These are phyloP conservation scores for Haematococcus sp. DNA, from an alignment of 139 green algal species.

Conservation along the genomic window DNA sequence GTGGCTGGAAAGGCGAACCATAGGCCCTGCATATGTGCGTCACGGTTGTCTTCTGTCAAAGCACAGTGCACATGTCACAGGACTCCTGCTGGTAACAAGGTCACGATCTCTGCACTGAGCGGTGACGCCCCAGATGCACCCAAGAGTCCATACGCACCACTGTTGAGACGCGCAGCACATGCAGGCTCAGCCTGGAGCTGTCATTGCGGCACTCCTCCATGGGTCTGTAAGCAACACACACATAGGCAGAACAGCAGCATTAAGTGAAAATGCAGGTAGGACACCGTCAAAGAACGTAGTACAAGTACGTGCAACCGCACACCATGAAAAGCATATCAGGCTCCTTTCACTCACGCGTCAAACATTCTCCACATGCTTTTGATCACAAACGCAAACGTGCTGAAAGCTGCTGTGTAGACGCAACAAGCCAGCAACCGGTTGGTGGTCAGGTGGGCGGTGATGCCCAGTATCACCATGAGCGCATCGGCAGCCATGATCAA, in stretches of 20 bases:
- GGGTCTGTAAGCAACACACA: constrained; percentile 11
- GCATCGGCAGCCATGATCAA: constrained; percentile 14
- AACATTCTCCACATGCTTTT: constrained; percentile 37
- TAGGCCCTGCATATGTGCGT: constrained; percentile 27
- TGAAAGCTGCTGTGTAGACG: not conserved
- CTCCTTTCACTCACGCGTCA: constrained; percentile 19
- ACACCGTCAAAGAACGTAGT: no score
- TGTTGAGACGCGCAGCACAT: constrained; percentile 18
- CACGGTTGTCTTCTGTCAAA: not conserved
- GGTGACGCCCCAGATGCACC: no score
- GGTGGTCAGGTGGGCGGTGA: constrained; percentile 14
- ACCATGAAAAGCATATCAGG: no score
- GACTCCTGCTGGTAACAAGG: no score
- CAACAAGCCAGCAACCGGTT: constrained; percentile 14
- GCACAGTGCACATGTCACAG: not conserved
- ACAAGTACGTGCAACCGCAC: no score
- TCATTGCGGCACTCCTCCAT: constrained; percentile 20
- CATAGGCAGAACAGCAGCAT: not conserved
- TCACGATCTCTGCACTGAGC: no score
- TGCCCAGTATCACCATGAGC: constrained; percentile 27
- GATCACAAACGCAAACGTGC: constrained; percentile 1
- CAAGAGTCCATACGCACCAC: not conserved
- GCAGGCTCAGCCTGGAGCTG: constrained; percentile 19
- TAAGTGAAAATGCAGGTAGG: no score
- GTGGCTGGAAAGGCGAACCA: constrained; percentile 39